Percentiles rank a stretch among this genome's conserved stretches.
These are phyloP conservation scores for Sclerotinia borealis DNA, from an alignment of 2,329 filamentous ascomycete species.

Conservation along the genomic window DNA sequence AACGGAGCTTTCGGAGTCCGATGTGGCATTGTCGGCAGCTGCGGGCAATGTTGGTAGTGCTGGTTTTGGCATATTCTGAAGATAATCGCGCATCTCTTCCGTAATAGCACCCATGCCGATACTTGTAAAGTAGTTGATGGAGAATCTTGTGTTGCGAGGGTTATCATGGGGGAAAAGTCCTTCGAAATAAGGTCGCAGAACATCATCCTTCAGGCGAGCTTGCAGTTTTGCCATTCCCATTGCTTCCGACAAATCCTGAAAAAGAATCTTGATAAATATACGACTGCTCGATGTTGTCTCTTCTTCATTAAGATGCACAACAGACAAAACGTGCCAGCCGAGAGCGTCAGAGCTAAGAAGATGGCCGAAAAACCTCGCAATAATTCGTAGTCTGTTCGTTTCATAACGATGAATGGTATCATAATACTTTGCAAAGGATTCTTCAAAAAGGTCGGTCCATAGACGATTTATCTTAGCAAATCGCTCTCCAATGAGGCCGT, in stretches of 20 bases:
- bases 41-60: constrained; percentile 61
- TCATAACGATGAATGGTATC: constrained; percentile 96
- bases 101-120: constrained; percentile 94
- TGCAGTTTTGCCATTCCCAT: constrained; percentile 77
- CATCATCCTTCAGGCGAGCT: constrained; percentile 70
- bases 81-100: constrained; percentile 86
- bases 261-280: constrained; percentile 97
- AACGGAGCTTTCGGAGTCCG: constrained; percentile 57
- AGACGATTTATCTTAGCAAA: constrained; percentile 94
- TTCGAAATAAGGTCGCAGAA: constrained; percentile 68
- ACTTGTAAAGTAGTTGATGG: constrained; percentile 98
- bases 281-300: constrained; percentile 94
- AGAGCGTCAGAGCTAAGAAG: constrained; percentile 82
- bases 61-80: constrained; percentile 86
- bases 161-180: constrained; percentile 89
- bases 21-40: constrained; percentile 47
- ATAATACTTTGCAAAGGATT: constrained; percentile 87
- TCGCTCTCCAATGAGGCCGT: constrained; percentile 86
- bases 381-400: constrained; percentile 90
- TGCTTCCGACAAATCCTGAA: constrained; percentile 84
- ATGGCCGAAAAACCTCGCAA: constrained; percentile 91
- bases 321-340: constrained; percentile 82
- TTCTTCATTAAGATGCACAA: constrained; percentile 88
- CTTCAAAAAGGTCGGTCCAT: constrained; percentile 90
- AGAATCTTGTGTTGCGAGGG: constrained; percentile 85